Percentiles rank a stretch among this genome's conserved stretches.
Evolutionary conservation across 129 eudicot genomes (phyloP).

Genomic region (Pittosporum tobira): DNA sequence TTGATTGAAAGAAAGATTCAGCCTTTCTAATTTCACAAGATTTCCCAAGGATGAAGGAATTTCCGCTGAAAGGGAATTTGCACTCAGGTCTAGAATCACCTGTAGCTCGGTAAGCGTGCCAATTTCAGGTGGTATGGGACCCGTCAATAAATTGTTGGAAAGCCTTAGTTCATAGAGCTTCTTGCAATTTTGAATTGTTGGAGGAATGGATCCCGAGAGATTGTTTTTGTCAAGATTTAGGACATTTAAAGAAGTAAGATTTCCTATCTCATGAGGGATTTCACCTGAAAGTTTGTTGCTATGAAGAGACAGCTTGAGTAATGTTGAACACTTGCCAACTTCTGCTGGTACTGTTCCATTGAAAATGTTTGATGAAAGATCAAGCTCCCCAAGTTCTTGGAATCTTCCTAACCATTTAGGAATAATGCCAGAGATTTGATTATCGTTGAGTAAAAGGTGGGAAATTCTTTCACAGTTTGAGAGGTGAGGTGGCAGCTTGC

Average conservation of each 20-base stretch:
- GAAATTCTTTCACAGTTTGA: conserved; percentile 49
- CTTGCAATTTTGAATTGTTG: conserved; percentile 50
- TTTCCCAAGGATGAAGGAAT: conserved; percentile 64
- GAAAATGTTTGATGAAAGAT: conserved; percentile 67
- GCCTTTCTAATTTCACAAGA: conserved; percentile 61
- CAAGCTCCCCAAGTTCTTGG: conserved; percentile 74
- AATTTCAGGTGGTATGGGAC: conserved; percentile 59
- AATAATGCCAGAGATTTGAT: conserved; percentile 40
- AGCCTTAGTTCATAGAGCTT: conserved; percentile 78
- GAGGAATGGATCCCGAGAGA: conserved; percentile 71
- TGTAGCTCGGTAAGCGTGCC: conserved; percentile 71
- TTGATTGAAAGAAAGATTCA: conserved; percentile 66
- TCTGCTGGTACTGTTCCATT: conserved; percentile 56
- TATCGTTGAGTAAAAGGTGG: conserved; percentile 64
- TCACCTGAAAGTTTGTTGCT: conserved; percentile 52
- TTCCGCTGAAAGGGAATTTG: conserved; percentile 48
- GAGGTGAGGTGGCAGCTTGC: conserved; percentile 41
- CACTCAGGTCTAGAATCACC: conserved; percentile 74
- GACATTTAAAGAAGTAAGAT: conserved; percentile 59
- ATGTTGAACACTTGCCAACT: conserved; percentile 52
- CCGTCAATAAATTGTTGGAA: conserved; percentile 53
- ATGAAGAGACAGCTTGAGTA: conserved; percentile 62
- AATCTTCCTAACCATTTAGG: conserved; percentile 74
- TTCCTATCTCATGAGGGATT: conserved; percentile 73
- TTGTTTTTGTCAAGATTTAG: conserved; percentile 73